Base-by-base conservation (phyloP, 164 flowering plant species). In the Magnolia officinalis region DNA sequence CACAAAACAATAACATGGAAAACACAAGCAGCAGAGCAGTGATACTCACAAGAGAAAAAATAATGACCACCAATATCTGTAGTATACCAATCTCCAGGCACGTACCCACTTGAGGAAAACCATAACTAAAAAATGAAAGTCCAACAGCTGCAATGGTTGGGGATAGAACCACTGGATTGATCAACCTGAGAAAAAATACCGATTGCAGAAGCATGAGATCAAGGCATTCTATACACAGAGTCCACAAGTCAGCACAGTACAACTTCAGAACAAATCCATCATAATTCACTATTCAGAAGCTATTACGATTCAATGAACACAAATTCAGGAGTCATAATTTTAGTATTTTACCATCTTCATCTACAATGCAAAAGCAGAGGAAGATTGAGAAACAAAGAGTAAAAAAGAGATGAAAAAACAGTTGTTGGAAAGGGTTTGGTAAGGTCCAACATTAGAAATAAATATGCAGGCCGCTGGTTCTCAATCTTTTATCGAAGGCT, bases 61-160 rank as follows among this genome's bases (percentile, higher is more conserved):
- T 72, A 70, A 94, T 84, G 69, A 94, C 95, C 70, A 94, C 75
- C 52, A 96, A 78, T 85, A 96, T 96, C 85, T 96, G 99, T 80
- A 90, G 85, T 4, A 82, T 86, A 67, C 99, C 99, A 82, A 96
- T 96, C 88, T 96, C 99, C 76, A 96, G 86, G 83, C 99, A 96
- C 71, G 86, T 84, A 70, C 99, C 98, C 74, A 94, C 94, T 80
- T 83, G 88, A 52, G 99, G 93, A 76, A 96, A 94, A 72, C 99
- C 99, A 85, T 96, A 94, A 87, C 95, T 90, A 72, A 88, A 96
- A 84, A 96, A 96, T 16, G 99, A 96, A 78, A 96, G 99, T 37
- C 99, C 99, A 79, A 96, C 95, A 72, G 99, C 99, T 75, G 99
- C 97, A 77, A 96, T 78, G 23, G 99, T 96, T 69, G 99, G 98